A percentile compares a stretch with the other conserved stretches of the same genome.
phyloP scores from a whole-genome alignment of 176 grass and related monocot species.

The Bromus sterilis region DNA sequence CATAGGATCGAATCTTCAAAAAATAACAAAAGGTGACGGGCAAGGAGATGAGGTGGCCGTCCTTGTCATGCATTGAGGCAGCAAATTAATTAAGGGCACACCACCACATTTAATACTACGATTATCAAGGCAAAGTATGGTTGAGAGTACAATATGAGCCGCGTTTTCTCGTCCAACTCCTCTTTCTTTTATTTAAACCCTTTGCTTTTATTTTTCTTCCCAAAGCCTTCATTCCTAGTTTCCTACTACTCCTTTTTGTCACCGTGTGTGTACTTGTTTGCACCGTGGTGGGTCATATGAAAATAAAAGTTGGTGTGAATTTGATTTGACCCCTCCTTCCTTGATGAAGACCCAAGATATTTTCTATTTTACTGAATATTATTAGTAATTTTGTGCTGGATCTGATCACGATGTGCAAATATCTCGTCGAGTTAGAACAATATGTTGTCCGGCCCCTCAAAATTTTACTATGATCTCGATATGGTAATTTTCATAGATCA shows the following conservation, averaged over 20 bases:
- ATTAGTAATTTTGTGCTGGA: neutral
- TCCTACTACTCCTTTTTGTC: neutral
- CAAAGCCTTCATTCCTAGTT: conserved; percentile 25
- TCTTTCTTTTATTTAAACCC: neutral
- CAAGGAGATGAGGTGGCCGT: neutral
- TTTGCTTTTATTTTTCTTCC: neutral
- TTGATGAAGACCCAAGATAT: neutral
- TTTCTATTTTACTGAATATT: neutral
- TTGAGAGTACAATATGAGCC: neutral
- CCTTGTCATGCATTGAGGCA: neutral
- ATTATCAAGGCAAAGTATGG: neutral
- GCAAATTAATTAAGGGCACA: conserved; percentile 1
- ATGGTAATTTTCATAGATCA: neutral
- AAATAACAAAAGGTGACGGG: neutral
- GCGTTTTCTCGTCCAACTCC: conserved; percentile 14
- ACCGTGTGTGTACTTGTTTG: neutral
- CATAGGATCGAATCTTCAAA: neutral
- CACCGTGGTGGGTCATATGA: neutral
- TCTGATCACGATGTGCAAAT: neutral
- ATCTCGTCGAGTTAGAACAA: neutral
- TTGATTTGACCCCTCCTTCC: neutral
- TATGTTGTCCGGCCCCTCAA: neutral
- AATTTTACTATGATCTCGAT: neutral
- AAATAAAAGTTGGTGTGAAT: neutral
- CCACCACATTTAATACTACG: neutral